Evolutionary conservation across 2,329 filamentous ascomycete species (phyloP).

Genomic region (Ilyonectria robusta): DNA sequence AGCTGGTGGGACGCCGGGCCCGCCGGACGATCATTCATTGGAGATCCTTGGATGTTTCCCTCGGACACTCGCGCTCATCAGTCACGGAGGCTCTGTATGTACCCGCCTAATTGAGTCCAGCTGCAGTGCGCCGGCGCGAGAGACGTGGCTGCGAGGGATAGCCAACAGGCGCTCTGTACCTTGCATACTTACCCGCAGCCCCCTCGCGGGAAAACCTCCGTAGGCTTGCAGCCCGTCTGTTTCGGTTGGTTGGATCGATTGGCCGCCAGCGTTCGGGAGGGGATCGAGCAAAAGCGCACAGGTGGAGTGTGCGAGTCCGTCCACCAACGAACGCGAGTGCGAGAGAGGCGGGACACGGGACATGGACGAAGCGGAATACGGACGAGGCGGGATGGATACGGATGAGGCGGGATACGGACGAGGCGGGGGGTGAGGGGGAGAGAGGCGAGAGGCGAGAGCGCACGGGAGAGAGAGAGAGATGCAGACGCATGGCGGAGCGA

Average conservation of each 20-base stretch:
- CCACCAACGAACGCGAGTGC: constrained; percentile 2
- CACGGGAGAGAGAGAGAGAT: background rate
- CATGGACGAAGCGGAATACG: background rate
- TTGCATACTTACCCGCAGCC: constrained; percentile 23
- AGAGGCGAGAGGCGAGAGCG: background rate
- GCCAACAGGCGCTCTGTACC: constrained; percentile 26
- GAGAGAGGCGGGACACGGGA: background rate
- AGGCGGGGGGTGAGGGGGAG: background rate
- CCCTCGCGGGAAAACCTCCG: constrained; percentile 15
- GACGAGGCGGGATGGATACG: background rate
- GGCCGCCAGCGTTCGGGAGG: background rate
- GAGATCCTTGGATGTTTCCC: constrained; percentile 15
- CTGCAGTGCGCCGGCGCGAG: background rate
- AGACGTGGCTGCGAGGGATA: background rate
- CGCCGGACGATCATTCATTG: constrained; percentile 15
- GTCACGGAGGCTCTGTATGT: background rate
- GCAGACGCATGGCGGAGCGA: background rate
- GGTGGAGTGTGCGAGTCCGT: background rate
- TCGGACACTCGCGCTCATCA: background rate
- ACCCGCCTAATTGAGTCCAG: background rate
- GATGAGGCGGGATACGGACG: background rate
- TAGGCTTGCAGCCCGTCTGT: constrained; percentile 17
- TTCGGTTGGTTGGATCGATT: constrained; percentile 18
- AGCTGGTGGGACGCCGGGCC: constrained; percentile 11
- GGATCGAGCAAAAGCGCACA: background rate